phyloP scores from a whole-genome alignment of 371 early-diverging fungal species.

The Mucor irregularis region DNA sequence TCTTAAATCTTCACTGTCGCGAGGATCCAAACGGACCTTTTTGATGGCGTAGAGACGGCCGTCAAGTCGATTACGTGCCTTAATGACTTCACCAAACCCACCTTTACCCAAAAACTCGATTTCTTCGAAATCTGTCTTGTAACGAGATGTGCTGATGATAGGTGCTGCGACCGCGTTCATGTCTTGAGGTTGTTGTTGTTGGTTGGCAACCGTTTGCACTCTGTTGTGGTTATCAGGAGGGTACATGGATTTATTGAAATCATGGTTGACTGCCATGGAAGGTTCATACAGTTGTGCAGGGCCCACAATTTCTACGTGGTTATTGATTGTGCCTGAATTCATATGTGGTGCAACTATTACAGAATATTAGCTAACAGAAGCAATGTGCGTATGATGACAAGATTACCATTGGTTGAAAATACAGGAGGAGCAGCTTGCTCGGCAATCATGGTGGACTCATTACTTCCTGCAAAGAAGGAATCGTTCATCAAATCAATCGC shows the following conservation, averaged over 20 bases:
- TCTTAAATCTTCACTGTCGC: conserved; percentile 73
- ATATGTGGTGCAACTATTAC: conserved; percentile 18
- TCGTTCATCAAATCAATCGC: conserved; percentile 71
- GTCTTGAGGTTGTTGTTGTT: neutral
- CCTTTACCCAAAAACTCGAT: conserved; percentile 90
- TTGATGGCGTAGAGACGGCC: conserved; percentile 92
- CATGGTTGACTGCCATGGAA: conserved; percentile 6
- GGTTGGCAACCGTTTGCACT: neutral
- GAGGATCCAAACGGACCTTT: conserved; percentile 75
- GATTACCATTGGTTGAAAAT: conserved; percentile 12
- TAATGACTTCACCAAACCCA: conserved; percentile 94
- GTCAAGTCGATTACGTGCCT: conserved; percentile 84
- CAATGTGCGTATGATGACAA: neutral
- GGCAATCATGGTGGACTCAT: neutral
- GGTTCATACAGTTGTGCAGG: conserved; percentile 13
- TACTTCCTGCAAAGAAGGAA: conserved; percentile 58
- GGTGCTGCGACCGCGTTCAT: neutral
- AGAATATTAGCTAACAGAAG: too few relatives aligned
- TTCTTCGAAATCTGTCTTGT: conserved; percentile 90
- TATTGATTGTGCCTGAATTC: conserved; percentile 3
- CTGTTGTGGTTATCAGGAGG: conserved; percentile 8
- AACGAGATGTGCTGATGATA: conserved; percentile 55
- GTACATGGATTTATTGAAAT: conserved; percentile 8
- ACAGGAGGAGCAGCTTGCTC: conserved; percentile 20
- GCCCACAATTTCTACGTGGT: neutral